These are phyloP conservation scores for Gonium pectorale DNA, from an alignment of 139 green algal species.

Conservation along the genomic window DNA sequence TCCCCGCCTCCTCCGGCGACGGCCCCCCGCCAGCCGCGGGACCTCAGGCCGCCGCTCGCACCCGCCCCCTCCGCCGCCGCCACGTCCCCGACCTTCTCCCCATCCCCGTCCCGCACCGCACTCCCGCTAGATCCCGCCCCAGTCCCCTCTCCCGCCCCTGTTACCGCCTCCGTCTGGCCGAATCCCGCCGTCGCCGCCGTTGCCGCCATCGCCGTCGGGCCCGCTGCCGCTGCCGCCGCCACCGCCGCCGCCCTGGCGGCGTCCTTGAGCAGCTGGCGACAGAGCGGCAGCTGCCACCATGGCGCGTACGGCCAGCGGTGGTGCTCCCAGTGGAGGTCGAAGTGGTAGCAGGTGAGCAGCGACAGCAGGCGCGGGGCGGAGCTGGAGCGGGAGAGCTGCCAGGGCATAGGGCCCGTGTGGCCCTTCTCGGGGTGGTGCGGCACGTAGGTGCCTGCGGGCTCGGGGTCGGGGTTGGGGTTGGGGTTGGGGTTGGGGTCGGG, in stretches of 20 bases:
- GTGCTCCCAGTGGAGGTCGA: slow-evolving; percentile 60
- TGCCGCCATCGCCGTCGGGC: background rate
- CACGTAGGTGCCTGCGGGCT: slow-evolving; percentile 47
- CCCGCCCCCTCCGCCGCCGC: too few relatives aligned
- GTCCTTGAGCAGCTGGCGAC: background rate
- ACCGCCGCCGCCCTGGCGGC: background rate
- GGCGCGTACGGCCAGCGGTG: slow-evolving; percentile 66
- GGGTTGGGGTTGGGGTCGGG: too few relatives aligned
- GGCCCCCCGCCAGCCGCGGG: too few relatives aligned
- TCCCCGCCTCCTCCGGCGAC: too few relatives aligned
- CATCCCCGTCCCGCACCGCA: too few relatives aligned
- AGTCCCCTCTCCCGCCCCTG: too few relatives aligned
- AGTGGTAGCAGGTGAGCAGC: slow-evolving; percentile 68
- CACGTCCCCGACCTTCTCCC: too few relatives aligned
- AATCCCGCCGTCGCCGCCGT: background rate
- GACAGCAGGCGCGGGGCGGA: slow-evolving; percentile 16
- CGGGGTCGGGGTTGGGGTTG: too few relatives aligned
- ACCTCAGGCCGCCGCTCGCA: too few relatives aligned
- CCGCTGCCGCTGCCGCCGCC: background rate
- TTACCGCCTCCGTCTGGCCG: too few relatives aligned
- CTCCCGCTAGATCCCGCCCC: too few relatives aligned
- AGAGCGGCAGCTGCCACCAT: slow-evolving; percentile 62
- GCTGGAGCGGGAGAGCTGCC: slow-evolving; percentile 51
- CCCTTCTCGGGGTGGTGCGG: slow-evolving; percentile 38
- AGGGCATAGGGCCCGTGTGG: slow-evolving; percentile 49